Percentiles rank a stretch among this genome's conserved stretches.
phyloP scores from a whole-genome alignment of 108 stramenopile species.

The Parietichytrium sp. region DNA sequence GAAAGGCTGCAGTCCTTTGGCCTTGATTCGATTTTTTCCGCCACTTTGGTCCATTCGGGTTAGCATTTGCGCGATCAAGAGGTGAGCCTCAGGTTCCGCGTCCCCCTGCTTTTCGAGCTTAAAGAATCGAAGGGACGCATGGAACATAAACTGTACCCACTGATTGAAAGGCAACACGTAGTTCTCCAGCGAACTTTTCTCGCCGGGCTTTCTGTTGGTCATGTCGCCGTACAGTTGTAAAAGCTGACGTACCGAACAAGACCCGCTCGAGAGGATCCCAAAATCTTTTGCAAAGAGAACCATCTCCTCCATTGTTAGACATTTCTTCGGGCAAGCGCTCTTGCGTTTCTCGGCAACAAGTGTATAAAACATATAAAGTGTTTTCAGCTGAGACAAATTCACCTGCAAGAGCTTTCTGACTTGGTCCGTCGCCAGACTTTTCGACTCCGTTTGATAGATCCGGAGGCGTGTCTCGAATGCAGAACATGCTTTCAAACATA shows the following conservation, averaged over 20 bases:
- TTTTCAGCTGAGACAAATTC: slow-evolving; percentile 26
- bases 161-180: slow-evolving; percentile 29
- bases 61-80: no score
- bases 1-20: no score
- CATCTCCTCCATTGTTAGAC: slow-evolving; percentile 25
- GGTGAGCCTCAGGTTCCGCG: slow-evolving; percentile 1
- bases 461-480: neutral
- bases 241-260: neutral
- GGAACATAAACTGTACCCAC: slow-evolving; percentile 15
- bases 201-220: neutral
- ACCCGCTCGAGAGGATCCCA: neutral
- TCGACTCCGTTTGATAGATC: slow-evolving; percentile 16
- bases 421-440: neutral
- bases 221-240: neutral
- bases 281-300: neutral
- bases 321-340: neutral
- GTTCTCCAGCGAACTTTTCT: neutral
- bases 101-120: neutral
- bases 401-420: neutral
- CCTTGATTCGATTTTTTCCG: no score
- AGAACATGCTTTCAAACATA: neutral
- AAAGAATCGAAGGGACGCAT: neutral
- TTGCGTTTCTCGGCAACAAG: slow-evolving; percentile 13
- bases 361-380: neutral
- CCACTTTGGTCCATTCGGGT: no score